Base-by-base conservation (phyloP, 768 basidiomycete genomes). In the Agaricus subrufescens region DNA sequence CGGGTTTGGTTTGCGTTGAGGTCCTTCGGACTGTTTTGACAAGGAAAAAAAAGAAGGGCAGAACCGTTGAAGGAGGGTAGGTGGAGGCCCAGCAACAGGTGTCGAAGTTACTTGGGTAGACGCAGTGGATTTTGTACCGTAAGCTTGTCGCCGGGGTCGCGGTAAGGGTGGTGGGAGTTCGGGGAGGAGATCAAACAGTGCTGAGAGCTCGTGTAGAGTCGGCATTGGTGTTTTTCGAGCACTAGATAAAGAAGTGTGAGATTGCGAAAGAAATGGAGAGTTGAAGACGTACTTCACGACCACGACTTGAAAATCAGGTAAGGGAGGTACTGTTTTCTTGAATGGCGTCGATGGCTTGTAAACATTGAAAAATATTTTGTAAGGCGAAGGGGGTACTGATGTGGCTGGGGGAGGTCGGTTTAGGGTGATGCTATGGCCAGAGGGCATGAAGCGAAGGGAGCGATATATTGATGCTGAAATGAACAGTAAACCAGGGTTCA, bases 281-380 rank as follows among this genome's bases (percentile, higher is more conserved):
- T 11, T 6, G 23, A 39, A 31, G 14, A 73, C 85, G 62, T 60
- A 96, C 94, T 95, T 84, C 55, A 98, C 78, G 2, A 95, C 88
- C 1, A 91, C 90, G 19, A 97, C 71, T 50, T 85, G 80, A 69
- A 93, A 98, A 69, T 97, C 93, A 2, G 95, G 93, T 1, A 79
- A 75, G 5, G 87, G 84, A 4, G 88, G 90, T 1, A 80, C 72
- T 0, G 84, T 87, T 72, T 87, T 92, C 66, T 83, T 87, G 73
- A 85, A 96, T 7, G 89, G 77, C 0, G 92, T 91, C 6, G 84
- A 85, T 2, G 96, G 96, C 65, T 96, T 97, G 74, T 95, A 96
- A 3, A 93, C 75, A 64, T 97, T 88, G 69, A 79, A 98, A 72
- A 97, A 98, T 3, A 92, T 79, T 50, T 81, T 75, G 67, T 95